These are phyloP conservation scores for Bipolaris victoriae DNA, from an alignment of 2,329 filamentous ascomycete genomes.

Conservation along the genomic window DNA sequence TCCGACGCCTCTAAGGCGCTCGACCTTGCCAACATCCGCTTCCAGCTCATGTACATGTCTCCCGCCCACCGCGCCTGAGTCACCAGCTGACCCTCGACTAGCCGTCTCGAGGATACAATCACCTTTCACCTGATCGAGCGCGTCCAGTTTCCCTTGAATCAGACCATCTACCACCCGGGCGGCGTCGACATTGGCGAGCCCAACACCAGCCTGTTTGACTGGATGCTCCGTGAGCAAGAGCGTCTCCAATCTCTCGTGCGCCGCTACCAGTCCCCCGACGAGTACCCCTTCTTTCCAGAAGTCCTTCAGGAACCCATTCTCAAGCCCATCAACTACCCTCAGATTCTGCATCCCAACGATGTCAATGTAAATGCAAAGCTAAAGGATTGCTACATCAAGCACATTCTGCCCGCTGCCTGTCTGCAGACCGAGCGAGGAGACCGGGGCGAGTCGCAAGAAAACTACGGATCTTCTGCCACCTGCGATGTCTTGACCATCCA, in stretches of 20 bases:
- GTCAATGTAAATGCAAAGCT: conserved; percentile 91
- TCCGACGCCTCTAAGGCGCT: conserved; percentile 83
- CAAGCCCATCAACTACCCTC: conserved; percentile 85
- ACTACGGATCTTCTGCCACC: conserved; percentile 91
- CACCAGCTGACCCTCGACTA: conserved; percentile 50
- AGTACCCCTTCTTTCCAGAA: conserved; percentile 94
- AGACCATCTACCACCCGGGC: conserved; percentile 81
- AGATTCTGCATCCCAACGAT: conserved; percentile 83
- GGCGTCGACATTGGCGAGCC: conserved; percentile 78
- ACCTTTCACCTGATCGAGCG: conserved; percentile 96
- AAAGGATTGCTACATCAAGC: conserved; percentile 80
- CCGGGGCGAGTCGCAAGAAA: conserved; percentile 84
- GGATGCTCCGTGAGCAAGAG: conserved; percentile 90
- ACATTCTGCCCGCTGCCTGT: conserved; percentile 84
- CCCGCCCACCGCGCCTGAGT: not conserved
- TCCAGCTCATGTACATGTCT: conserved; percentile 81
- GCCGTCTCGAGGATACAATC: conserved; percentile 96
- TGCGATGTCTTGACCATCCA: conserved; percentile 91
- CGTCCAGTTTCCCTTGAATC: conserved; percentile 94
- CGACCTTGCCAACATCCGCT: conserved; percentile 89
- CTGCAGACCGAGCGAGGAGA: conserved; percentile 77
- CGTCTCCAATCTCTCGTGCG: conserved; percentile 89
- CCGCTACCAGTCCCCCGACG: conserved; percentile 93
- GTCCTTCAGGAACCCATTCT: conserved; percentile 80
- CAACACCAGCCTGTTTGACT: conserved; percentile 85